Evolutionary conservation across 805 yeast species (phyloP).

Genomic region (Blastobotrys muscicola): DNA sequence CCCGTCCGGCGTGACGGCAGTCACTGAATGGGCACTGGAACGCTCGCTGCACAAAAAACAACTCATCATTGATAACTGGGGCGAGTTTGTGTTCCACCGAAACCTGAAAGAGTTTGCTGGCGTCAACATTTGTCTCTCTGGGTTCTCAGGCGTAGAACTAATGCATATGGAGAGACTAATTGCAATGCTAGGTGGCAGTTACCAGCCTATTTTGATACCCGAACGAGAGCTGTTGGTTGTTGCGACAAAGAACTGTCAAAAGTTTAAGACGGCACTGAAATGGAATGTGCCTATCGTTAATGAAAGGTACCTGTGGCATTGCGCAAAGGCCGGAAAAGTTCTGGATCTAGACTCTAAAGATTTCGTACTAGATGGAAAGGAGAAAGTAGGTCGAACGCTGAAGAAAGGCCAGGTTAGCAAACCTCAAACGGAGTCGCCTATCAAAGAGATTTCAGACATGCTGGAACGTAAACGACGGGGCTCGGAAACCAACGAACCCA

Average conservation of each 20-base stretch:
- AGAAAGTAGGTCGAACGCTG: conserved; percentile 5
- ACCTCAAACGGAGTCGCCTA: not conserved
- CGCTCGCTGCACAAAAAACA: conserved; percentile 52
- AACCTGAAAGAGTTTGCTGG: conserved; percentile 21
- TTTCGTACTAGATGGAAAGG: conserved; percentile 15
- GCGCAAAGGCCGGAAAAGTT: conserved; percentile 22
- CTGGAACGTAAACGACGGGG: not conserved
- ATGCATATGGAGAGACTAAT: conserved; percentile 62
- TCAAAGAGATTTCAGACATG: not conserved
- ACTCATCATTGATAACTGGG: conserved; percentile 52
- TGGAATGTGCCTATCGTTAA: conserved; percentile 32
- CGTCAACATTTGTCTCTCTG: conserved; percentile 46
- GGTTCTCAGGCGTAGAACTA: conserved; percentile 69
- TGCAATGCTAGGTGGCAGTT: conserved; percentile 41
- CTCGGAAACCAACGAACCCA: not conserved
- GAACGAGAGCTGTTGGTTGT: conserved; percentile 33
- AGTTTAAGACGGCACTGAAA: conserved; percentile 24
- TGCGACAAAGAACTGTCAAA: conserved; percentile 20
- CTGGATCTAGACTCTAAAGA: conserved; percentile 8
- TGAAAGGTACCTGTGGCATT: conserved; percentile 30
- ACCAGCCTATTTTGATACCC: conserved; percentile 35
- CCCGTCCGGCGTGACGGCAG: conserved; percentile 25
- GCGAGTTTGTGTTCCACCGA: conserved; percentile 29
- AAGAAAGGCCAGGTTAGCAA: not conserved
- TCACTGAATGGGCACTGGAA: conserved; percentile 79